phyloP scores from a whole-genome alignment of 2,329 filamentous ascomycete genomes.

The Geosmithia morbida region DNA sequence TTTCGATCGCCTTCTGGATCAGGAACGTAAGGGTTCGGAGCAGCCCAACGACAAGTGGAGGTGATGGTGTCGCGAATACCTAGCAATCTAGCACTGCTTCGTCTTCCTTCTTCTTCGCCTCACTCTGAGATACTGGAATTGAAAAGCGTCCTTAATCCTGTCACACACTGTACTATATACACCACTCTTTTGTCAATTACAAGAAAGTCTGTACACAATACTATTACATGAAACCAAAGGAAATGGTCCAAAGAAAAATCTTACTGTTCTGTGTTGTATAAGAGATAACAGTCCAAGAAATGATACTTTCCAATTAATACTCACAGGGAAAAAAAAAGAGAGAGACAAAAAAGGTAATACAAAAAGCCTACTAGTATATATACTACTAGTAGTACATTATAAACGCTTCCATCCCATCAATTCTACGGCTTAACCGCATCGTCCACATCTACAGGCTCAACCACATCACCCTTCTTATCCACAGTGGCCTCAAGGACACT shows the following conservation, averaged over 20 bases:
- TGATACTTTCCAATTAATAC: not conserved
- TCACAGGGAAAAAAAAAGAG: too few relatives aligned
- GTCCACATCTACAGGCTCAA: conserved; percentile 19
- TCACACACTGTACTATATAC: not conserved
- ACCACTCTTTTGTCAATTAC: too few relatives aligned
- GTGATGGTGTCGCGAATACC: too few relatives aligned
- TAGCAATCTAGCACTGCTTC: too few relatives aligned
- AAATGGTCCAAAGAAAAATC: too few relatives aligned
- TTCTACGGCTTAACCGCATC: conserved; percentile 15
- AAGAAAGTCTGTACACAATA: not conserved
- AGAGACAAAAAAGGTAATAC: not conserved
- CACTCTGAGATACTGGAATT: not conserved
- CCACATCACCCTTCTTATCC: conserved; percentile 14
- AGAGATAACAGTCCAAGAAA: too few relatives aligned
- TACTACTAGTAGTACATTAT: not conserved
- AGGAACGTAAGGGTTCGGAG: conserved; percentile 20
- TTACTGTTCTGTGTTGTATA: too few relatives aligned
- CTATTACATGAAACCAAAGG: too few relatives aligned
- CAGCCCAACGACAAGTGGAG: conserved; percentile 11
- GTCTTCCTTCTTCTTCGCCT: too few relatives aligned
- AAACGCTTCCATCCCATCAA: not conserved
- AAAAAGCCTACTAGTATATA: not conserved
- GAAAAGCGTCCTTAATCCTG: not conserved
- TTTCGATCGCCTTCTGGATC: conserved; percentile 33
- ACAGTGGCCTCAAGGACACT: conserved; percentile 23